Conservation (phyloP, 495 filamentous ascomycete genomes). For the Pseudoneurospora amorphoporcata region DNA sequence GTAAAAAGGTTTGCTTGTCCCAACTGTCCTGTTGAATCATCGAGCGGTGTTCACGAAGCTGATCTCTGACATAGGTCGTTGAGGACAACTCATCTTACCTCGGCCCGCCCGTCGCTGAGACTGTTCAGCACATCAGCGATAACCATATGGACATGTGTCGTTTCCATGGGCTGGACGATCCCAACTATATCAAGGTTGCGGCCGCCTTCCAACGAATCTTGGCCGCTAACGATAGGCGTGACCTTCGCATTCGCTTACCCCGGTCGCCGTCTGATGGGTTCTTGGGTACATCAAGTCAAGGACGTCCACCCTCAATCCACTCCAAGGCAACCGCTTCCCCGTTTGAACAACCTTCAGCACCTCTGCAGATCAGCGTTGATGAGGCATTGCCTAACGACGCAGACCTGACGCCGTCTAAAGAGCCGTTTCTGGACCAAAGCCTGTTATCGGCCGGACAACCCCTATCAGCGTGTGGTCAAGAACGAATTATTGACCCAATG, state of each 20-base stretch:
- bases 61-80: not conserved
- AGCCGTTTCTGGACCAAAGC: not conserved
- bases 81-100: not conserved
- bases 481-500: not conserved
- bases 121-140: not conserved
- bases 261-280: no score
- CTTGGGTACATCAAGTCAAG: no score
- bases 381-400: not conserved
- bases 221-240: not conserved
- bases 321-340: not conserved
- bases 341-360: not conserved
- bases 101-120: not conserved
- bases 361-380: not conserved
- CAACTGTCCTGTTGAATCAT: not conserved
- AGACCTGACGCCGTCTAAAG: not conserved
- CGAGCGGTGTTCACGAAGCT: not conserved
- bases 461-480: not conserved
- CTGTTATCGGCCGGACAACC: not conserved
- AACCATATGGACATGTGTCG: slow-evolving; percentile 6
- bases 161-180: not conserved
- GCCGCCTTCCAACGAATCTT: not conserved
- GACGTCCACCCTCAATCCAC: no score
- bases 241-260: not conserved
- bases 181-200: not conserved
- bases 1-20: not conserved